Evolutionary conservation across 495 filamentous ascomycete species (phyloP), one percentile per base, ranked within the genome.

Genomic region (Diplogelasinospora grovesii): DNA sequence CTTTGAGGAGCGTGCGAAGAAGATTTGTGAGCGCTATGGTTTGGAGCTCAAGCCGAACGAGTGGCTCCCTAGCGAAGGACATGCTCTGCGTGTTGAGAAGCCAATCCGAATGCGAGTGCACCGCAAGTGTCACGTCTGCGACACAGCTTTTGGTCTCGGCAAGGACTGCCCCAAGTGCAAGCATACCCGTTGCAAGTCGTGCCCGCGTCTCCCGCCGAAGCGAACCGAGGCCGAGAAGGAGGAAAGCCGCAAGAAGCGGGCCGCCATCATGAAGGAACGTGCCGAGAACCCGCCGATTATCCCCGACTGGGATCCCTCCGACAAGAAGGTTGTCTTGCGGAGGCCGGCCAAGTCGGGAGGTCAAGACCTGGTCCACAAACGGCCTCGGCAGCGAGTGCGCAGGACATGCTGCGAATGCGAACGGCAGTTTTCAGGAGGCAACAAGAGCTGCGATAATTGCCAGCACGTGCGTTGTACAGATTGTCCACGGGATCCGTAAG

Each of bases 71-170:
- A 59, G 62, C 44, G 73, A 77, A 43, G 64, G 68, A 22, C 71
- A 80, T 37, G 71, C 79, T 15, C 63, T 80, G 33, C 83, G 90
- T 19, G 81, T 95, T 13, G 79, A 90, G 57, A 94, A 90, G 62
- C 79, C 85, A 13, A 86, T 95, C 46, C 84, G 87, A 48, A 93
- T 97, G 83, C 78, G 90, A 22, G 82, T 95, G 24, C 89, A 86
- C 50, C 76, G 87, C 15, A 81, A 67, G 41, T 96, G 90, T 56
- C 88, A 94, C 54, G 62, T 75, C 36, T 95, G 89, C 55, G 52
- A 75, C 30, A 77, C 69, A 9, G 51, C 75, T 9, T 95, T 92
- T 57, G 61, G 49, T 9, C 60, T 70, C 23, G 61, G 67, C 22
- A 83, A 78, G 53, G 70, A 80, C 36, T 95, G 89, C 56, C 61